These are phyloP conservation scores for Beauveria medogensis DNA, from an alignment of 2,329 filamentous ascomycete genomes.

Conservation along the genomic window DNA sequence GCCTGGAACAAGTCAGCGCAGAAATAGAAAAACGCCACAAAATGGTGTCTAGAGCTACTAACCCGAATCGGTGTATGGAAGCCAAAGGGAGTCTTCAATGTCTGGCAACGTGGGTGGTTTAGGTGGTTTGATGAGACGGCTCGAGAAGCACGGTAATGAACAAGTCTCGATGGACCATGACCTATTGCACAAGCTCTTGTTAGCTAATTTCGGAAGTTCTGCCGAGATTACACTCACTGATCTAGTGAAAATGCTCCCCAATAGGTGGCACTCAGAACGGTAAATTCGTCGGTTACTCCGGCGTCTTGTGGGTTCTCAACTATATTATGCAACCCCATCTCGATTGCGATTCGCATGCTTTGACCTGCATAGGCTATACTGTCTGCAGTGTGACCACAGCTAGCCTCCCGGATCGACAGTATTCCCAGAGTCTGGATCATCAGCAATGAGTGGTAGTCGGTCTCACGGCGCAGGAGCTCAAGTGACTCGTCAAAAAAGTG, in stretches of 20 bases:
- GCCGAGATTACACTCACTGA: constrained; percentile 38
- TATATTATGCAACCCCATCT: constrained; percentile 59
- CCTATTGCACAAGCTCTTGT: constrained; percentile 24
- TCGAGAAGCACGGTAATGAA: constrained; percentile 51
- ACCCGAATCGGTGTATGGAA: constrained; percentile 43
- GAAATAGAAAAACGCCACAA: background rate
- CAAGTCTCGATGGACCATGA: constrained; percentile 58
- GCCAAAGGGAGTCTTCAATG: constrained; percentile 51
- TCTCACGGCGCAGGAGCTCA: constrained; percentile 48
- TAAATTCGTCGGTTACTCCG: constrained; percentile 42
- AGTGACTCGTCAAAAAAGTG: constrained; percentile 66
- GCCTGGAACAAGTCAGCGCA: constrained; percentile 25
- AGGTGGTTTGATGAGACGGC: constrained; percentile 44
- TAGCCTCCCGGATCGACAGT: constrained; percentile 68
- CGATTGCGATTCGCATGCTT: constrained; percentile 62
- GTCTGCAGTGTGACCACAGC: constrained; percentile 57
- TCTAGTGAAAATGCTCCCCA: constrained; percentile 56
- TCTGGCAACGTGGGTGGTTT: constrained; percentile 53
- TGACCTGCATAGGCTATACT: constrained; percentile 66
- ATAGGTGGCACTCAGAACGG: constrained; percentile 51
- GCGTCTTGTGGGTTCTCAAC: constrained; percentile 28
- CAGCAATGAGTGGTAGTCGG: constrained; percentile 54
- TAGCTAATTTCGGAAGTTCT: too few relatives aligned
- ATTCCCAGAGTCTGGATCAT: constrained; percentile 70
- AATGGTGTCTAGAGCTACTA: background rate